Evolutionary conservation across 2,329 filamentous ascomycete species (phyloP).

Genomic region (Graphilbum fragrans): DNA sequence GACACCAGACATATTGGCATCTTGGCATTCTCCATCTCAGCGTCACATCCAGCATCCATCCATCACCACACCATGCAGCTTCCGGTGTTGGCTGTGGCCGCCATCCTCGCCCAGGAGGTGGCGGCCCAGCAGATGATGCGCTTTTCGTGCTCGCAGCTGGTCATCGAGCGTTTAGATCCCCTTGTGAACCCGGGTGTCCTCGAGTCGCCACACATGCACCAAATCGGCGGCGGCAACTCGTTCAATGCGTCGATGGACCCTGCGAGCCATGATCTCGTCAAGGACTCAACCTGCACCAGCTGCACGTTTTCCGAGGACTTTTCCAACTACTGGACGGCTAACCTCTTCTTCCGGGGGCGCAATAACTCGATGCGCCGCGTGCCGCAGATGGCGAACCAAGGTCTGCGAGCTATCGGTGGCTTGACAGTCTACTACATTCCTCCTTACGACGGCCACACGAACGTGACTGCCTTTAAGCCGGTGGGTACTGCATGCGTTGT

Average conservation of each 20-base stretch:
- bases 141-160: conserved; percentile 13
- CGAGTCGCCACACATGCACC: conserved; percentile 24
- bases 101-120: conserved; percentile 1
- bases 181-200: conserved; percentile 21
- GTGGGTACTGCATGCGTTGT: too few species aligned
- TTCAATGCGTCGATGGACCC: conserved; percentile 25
- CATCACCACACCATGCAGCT: conserved; percentile 26
- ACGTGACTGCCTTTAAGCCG: conserved; percentile 30
- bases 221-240: conserved; percentile 27
- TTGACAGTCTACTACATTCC: conserved; percentile 29
- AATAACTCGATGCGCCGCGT: conserved; percentile 19
- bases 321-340: conserved; percentile 24
- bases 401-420: conserved; percentile 3
- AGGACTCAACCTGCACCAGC: conserved; percentile 15
- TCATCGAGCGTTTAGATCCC: conserved; percentile 14
- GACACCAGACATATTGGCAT: too few species aligned
- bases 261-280: conserved; percentile 10
- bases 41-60: neutral
- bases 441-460: conserved; percentile 24
- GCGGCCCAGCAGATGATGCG: conserved; percentile 12
- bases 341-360: conserved; percentile 16
- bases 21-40: neutral
- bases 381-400: conserved; percentile 8
- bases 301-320: conserved; percentile 23
- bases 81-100: too few species aligned